These are phyloP conservation scores for Galeopsis tetrahit DNA, from an alignment of 257 asterid species.

Conservation along the genomic window DNA sequence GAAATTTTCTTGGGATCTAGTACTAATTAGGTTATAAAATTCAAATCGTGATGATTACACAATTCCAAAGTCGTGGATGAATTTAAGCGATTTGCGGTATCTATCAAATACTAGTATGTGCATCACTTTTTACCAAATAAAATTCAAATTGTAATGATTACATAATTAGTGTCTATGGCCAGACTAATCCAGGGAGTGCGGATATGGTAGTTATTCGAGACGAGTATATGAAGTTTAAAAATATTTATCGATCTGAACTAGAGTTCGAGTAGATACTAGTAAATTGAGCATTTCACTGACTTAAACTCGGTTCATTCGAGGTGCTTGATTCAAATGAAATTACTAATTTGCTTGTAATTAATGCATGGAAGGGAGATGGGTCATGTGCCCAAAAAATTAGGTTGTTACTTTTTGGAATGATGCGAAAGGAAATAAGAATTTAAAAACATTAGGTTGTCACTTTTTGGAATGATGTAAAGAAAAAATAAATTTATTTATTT, in stretches of 20 bases:
- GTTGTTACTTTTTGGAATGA: slow-evolving; percentile 42
- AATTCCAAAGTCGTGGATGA: too few species aligned
- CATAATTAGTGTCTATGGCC: background rate
- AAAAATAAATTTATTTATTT: background rate
- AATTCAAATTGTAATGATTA: background rate
- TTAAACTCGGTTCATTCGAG: too few species aligned
- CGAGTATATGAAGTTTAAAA: too few species aligned
- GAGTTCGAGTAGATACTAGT: too few species aligned
- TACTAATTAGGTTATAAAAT: too few species aligned
- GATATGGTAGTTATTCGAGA: too few species aligned
- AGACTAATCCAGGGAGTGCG: background rate
- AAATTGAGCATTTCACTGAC: too few species aligned
- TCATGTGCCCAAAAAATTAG: slow-evolving; percentile 24
- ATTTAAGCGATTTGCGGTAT: too few species aligned
- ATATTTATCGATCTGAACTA: too few species aligned
- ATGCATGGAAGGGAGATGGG: slow-evolving; percentile 21
- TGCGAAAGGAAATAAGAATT: slow-evolving; percentile 16
- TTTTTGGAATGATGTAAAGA: slow-evolving; percentile 41
- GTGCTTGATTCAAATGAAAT: too few species aligned
- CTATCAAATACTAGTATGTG: background rate
- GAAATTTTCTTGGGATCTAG: background rate
- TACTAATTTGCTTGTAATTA: background rate
- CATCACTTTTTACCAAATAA: slow-evolving; percentile 13
- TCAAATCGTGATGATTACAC: too few species aligned
- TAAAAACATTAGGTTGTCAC: slow-evolving; percentile 15